Base-by-base conservation (phyloP, 805 yeast genomes). In the Clavispora phyllophila region DNA sequence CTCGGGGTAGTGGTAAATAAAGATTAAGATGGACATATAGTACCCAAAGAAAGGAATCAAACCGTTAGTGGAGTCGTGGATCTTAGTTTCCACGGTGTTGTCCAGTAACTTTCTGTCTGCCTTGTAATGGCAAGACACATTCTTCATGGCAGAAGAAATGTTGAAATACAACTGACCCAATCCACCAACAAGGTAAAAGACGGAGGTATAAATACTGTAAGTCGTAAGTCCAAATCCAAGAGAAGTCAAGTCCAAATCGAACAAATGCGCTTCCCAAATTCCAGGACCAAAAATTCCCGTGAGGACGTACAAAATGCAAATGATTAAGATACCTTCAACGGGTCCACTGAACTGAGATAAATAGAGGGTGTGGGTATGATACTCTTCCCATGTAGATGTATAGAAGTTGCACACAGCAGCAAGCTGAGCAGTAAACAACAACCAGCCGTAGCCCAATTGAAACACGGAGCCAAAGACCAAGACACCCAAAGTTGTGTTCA, bases 381-480 rank as follows among this genome's bases (percentile, higher is more conserved):
- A 90, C 60, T 89, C 96, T 65, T 90, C 98, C 97, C 97, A 90
- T 0, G 97, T 90, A 29, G 95, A 82, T 39, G 87, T 60, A 60
- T 89, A 90, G 61, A 90, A 91, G 62, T 90, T 90, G 47, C 84
- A 78, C 40, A 87, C 72, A 2, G 86, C 70, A 4, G 86, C 88
- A 60, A 85, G 82, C 53, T 86, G 89, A 3, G 88, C 67, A 36
- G 85, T 42, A 43, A 83, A 57, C 36, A 83, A 61, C 47, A 74
- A 51, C 70, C 81, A 76, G 5, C 85, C 76, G 57, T 78, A 80
- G 0, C 96, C 96, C 53, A 84, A 69, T 27, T 87, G 85, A 40
- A 84, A 68, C n/a, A 81, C 88, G 0, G 95, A 82, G 2, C 79
- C 81, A 60, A 87, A 83, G 8, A 90, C 73, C 32, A 87, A 67